Conservation (phyloP, 192 early-diverging fungal genomes). For the Coemansia sp. region DNA sequence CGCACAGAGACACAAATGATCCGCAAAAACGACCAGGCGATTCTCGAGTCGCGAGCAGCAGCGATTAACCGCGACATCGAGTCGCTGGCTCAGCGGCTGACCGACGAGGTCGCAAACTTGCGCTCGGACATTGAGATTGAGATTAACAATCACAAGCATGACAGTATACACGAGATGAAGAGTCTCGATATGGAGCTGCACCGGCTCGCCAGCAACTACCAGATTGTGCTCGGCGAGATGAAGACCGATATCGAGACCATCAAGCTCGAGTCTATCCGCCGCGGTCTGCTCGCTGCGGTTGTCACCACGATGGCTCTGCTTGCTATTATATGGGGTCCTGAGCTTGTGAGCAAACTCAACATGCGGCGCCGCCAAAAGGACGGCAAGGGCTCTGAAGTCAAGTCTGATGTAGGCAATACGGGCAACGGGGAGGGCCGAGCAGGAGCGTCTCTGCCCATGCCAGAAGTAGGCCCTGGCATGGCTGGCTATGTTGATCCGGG, state of each 20-base stretch:
- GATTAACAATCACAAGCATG: slow-evolving; percentile 85
- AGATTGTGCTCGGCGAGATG: slow-evolving; percentile 77
- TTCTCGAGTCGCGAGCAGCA: slow-evolving; percentile 71
- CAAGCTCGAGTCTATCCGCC: slow-evolving; percentile 79
- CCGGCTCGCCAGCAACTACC: slow-evolving; percentile 82
- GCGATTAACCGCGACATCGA: slow-evolving; percentile 78
- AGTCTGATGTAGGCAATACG: neutral
- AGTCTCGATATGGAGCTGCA: slow-evolving; percentile 76
- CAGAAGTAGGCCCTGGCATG: neutral
- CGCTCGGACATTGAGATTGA: slow-evolving; percentile 88
- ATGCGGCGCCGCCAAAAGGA: neutral
- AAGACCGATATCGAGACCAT: slow-evolving; percentile 87
- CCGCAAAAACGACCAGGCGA: slow-evolving; percentile 72
- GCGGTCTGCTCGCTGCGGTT: slow-evolving; percentile 59
- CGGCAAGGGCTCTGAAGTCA: neutral
- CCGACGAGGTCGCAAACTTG: slow-evolving; percentile 75
- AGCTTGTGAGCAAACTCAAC: slow-evolving; percentile 15
- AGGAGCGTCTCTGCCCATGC: neutral
- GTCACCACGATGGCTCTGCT: slow-evolving; percentile 37
- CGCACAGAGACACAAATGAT: slow-evolving; percentile 73
- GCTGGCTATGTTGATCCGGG: neutral
- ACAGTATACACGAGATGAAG: slow-evolving; percentile 76
- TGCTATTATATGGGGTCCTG: slow-evolving; percentile 39
- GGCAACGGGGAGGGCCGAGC: neutral
- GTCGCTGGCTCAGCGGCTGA: slow-evolving; percentile 66